Evolutionary conservation across 2,329 filamentous ascomycete species (phyloP).

Genomic region (Venturia carpophila): DNA sequence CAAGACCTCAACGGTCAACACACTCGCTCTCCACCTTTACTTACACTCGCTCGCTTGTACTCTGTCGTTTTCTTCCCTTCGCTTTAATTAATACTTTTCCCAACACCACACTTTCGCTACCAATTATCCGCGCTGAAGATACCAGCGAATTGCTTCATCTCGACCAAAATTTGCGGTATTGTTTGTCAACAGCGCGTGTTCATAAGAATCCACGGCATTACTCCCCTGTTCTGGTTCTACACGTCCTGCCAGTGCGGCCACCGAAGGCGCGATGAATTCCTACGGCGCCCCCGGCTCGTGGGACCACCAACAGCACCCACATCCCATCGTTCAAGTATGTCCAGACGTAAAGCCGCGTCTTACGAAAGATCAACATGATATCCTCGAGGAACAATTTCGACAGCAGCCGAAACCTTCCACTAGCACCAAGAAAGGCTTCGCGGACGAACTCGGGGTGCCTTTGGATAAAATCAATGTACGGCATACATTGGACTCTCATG

Average conservation of each 20-base stretch:
- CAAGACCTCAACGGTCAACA: conserved; percentile 4
- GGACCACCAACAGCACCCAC: conserved; percentile 11
- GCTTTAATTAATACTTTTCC: not conserved
- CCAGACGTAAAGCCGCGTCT: conserved; percentile 24
- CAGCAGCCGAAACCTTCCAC: conserved; percentile 44
- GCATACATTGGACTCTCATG: not conserved
- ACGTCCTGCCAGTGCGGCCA: not conserved
- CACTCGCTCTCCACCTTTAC: conserved; percentile 1
- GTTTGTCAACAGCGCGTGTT: not conserved
- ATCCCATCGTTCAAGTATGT: conserved; percentile 15
- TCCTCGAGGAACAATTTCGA: conserved; percentile 43
- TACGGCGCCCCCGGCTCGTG: not conserved
- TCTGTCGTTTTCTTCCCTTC: not conserved
- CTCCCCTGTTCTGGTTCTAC: not conserved
- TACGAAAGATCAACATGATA: conserved; percentile 47
- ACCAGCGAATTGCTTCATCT: not conserved
- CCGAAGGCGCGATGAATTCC: not conserved
- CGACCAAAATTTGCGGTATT: not conserved
- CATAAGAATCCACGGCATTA: not conserved
- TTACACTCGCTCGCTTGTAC: conserved; percentile 7
- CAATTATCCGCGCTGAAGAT: not conserved
- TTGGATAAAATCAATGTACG: conserved; percentile 48
- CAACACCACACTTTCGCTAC: not conserved
- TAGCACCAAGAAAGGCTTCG: conserved; percentile 43
- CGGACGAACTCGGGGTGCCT: conserved; percentile 40